Conservation (phyloP, 306 rosid genomes). For the Trifolium fragiferum region DNA sequence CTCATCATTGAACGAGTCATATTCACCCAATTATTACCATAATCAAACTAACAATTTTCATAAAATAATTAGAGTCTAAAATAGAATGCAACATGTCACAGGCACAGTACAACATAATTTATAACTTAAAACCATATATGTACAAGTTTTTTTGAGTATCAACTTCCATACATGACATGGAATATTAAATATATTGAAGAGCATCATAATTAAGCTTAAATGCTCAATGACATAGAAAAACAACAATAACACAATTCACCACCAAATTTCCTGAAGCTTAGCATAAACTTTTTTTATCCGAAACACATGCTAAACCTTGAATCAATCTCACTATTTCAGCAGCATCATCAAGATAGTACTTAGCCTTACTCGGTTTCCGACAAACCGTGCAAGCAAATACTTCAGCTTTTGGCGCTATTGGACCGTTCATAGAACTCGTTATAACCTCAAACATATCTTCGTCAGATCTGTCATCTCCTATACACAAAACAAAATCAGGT, state of each 20-base stretch:
- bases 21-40: neutral
- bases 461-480: constrained; percentile 90
- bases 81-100: neutral
- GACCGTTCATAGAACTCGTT: constrained; percentile 36
- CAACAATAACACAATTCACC: constrained; percentile 34
- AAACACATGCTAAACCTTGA: constrained; percentile 75
- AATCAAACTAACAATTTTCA: neutral
- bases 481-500: constrained; percentile 84
- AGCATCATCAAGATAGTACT: constrained; percentile 51
- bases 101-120: constrained; percentile 28
- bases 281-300: constrained; percentile 47
- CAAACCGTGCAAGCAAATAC: constrained; percentile 52
- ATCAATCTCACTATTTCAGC: constrained; percentile 73
- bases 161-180: constrained; percentile 43
- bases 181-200: constrained; percentile 33
- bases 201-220: constrained; percentile 17
- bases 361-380: constrained; percentile 54
- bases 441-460: constrained; percentile 87
- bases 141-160: constrained; percentile 53
- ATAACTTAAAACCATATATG: constrained; percentile 44
- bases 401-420: constrained; percentile 36
- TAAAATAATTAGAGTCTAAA: neutral
- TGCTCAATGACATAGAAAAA: constrained; percentile 6
- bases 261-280: constrained; percentile 36
- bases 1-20: neutral